phyloP scores from a whole-genome alignment of 225 moss, liverwort and hornwort species.

The Antitrichia curtipendula region DNA sequence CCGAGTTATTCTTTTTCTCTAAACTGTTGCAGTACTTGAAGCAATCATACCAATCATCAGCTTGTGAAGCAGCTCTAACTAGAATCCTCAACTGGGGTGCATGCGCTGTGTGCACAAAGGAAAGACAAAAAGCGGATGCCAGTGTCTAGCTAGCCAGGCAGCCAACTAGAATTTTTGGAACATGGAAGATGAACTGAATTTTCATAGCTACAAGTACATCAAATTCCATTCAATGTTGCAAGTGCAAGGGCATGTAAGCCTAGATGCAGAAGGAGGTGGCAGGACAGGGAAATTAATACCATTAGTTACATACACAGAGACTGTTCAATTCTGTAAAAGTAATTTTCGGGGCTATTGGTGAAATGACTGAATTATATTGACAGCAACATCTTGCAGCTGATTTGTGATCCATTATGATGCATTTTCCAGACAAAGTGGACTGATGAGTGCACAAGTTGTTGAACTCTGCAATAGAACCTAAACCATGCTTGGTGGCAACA shows the following conservation, averaged over 20 bases:
- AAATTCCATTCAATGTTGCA: neutral
- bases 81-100: neutral
- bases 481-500: neutral
- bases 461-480: neutral
- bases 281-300: neutral
- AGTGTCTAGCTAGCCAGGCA: neutral
- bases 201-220: neutral
- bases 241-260: neutral
- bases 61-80: neutral
- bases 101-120: neutral
- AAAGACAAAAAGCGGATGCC: neutral
- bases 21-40: neutral
- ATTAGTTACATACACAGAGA: neutral
- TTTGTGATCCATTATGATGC: neutral
- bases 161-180: neutral
- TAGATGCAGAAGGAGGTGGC: neutral
- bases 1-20: neutral
- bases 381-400: neutral
- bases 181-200: neutral
- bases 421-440: neutral
- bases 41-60: conserved; percentile 5
- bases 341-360: neutral
- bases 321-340: neutral
- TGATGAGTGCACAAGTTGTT: neutral
- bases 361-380: neutral